These are phyloP conservation scores for Tilletia walkeri DNA, from an alignment of 1,284 basidiomycete genomes.

Conservation along the genomic window DNA sequence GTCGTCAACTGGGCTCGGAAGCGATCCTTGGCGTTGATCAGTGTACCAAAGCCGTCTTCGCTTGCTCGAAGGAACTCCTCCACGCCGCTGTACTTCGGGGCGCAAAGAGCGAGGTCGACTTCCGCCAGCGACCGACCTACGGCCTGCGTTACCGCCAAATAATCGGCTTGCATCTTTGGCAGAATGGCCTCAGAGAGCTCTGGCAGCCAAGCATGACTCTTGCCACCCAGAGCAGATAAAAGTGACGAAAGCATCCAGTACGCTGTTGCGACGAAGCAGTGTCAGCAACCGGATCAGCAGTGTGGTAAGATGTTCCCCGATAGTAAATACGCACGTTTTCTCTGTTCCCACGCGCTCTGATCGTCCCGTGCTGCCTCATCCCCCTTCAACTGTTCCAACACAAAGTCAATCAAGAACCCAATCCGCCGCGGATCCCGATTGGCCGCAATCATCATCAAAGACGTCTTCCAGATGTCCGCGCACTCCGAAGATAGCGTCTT, in stretches of 20 bases:
- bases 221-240: background rate
- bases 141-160: background rate
- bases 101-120: background rate
- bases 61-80: background rate
- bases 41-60: background rate
- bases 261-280: background rate
- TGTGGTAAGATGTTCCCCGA: no score
- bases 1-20: background rate
- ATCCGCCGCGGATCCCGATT: background rate
- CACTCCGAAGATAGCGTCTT: background rate
- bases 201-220: background rate
- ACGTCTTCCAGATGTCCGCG: background rate
- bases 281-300: background rate
- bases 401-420: slow-evolving; percentile 2
- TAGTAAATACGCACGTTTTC: background rate
- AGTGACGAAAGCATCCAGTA: background rate
- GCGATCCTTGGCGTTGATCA: background rate
- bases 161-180: background rate
- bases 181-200: background rate
- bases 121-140: background rate
- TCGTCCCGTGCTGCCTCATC: background rate
- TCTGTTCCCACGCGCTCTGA: slow-evolving; percentile 5
- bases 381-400: background rate
- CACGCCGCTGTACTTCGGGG: background rate
- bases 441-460: background rate